These are phyloP conservation scores for Avena eriantha DNA, from an alignment of 176 grass and related monocot species.

Conservation along the genomic window DNA sequence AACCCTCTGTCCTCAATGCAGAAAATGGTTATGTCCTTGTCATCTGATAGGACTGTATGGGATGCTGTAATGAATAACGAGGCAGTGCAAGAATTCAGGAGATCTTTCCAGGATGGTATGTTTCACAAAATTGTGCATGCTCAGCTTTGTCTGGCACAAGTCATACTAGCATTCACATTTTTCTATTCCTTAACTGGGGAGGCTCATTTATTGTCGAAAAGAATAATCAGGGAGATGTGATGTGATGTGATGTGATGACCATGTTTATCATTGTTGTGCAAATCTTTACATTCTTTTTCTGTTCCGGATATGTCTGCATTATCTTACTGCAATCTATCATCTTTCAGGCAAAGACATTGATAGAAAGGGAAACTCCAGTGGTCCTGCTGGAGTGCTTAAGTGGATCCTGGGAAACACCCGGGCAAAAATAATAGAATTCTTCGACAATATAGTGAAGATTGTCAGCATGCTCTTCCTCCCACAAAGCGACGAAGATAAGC, in stretches of 20 bases:
- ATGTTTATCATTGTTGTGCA: not conserved
- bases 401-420: slow-evolving; percentile 70
- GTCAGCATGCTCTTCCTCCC: slow-evolving; percentile 57
- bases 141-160: slow-evolving; percentile 20
- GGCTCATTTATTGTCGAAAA: not conserved
- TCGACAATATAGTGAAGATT: slow-evolving; percentile 62
- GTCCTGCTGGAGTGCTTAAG: slow-evolving; percentile 52
- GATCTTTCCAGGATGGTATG: slow-evolving; percentile 69
- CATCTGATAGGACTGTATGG: slow-evolving; percentile 90
- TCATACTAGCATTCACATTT: not conserved
- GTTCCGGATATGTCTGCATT: not conserved
- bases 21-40: slow-evolving; percentile 92
- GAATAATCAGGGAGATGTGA: not conserved
- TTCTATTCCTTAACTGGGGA: not conserved
- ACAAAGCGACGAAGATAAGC: slow-evolving; percentile 45
- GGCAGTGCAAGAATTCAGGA: slow-evolving; percentile 83
- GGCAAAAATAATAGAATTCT: slow-evolving; percentile 64
- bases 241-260: not conserved
- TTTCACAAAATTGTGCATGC: not conserved
- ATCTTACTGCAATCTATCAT: slow-evolving; percentile 37
- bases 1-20: slow-evolving; percentile 47
- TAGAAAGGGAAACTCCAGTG: slow-evolving; percentile 37
- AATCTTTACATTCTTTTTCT: not conserved
- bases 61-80: slow-evolving; percentile 91
- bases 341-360: slow-evolving; percentile 56